These are phyloP conservation scores for Entomophthora muscae DNA, from an alignment of 371 early-diverging fungal species.

Conservation along the genomic window DNA sequence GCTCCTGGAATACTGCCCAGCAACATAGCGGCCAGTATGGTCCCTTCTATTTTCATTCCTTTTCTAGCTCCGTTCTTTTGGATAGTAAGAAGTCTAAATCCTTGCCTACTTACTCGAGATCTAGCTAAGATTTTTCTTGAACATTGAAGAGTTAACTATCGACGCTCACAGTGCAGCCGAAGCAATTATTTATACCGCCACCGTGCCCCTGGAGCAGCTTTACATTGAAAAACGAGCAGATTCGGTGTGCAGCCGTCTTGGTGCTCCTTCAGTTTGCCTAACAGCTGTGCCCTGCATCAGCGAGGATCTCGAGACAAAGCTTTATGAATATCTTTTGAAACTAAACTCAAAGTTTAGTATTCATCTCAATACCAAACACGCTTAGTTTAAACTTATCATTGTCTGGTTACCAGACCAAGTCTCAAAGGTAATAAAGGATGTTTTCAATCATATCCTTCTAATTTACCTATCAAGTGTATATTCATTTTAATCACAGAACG, in stretches of 20 bases:
- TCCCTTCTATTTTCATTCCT: not conserved
- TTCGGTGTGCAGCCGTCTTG: not conserved
- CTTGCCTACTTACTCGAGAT: not conserved
- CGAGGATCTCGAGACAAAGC: not conserved
- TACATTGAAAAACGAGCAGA: not conserved
- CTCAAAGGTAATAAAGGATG: too few species aligned
- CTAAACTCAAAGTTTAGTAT: not conserved
- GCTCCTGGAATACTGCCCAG: not conserved
- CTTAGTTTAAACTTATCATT: too few species aligned
- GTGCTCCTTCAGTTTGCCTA: not conserved
- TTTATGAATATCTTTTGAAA: not conserved
- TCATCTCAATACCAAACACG: too few species aligned
- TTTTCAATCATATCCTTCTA: too few species aligned
- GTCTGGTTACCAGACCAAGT: too few species aligned
- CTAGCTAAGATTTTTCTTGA: not conserved
- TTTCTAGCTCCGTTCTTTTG: not conserved
- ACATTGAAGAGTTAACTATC: not conserved
- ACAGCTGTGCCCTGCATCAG: not conserved
- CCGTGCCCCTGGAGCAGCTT: not conserved
- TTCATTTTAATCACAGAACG: too few species aligned
- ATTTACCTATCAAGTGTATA: too few species aligned
- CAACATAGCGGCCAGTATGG: not conserved
- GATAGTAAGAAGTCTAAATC: not conserved
- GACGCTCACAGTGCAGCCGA: not conserved
- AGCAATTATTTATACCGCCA: not conserved